Conservation (phyloP, 179 eudicot genomes). For the Corrigiola litoralis region DNA sequence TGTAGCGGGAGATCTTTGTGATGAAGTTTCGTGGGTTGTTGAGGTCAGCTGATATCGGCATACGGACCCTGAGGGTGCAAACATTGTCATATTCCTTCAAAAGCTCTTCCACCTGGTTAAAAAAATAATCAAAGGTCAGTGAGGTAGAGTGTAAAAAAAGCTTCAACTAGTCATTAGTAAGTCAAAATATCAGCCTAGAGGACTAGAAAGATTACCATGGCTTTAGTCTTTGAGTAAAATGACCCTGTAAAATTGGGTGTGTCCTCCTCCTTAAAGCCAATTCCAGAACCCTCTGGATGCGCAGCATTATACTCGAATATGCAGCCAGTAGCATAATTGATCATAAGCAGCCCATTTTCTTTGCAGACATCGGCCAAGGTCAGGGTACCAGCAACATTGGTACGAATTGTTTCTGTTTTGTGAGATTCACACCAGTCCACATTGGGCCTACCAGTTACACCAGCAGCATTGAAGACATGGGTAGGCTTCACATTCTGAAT, state of each 20-base stretch:
- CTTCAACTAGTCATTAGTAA: not conserved
- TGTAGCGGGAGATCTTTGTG: constrained; percentile 67
- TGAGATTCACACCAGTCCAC: constrained; percentile 96
- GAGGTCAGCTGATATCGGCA: constrained; percentile 94
- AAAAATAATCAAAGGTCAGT: not conserved
- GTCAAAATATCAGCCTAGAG: not conserved
- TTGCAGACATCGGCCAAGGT: constrained; percentile 78
- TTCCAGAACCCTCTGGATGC: constrained; percentile 78
- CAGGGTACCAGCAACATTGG: constrained; percentile 84
- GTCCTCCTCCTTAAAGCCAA: constrained; percentile 90
- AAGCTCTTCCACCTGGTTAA: constrained; percentile 74
- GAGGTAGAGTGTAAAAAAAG: not conserved
- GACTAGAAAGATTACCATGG: constrained; percentile 57
- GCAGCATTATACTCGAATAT: constrained; percentile 77
- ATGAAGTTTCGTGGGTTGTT: constrained; percentile 88
- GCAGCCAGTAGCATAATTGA: constrained; percentile 88
- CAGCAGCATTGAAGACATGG: constrained; percentile 92
- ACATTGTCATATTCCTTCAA: constrained; percentile 80
- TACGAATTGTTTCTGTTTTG: constrained; percentile 76
- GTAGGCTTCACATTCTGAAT: constrained; percentile 71
- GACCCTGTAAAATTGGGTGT: constrained; percentile 81
- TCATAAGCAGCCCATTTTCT: constrained; percentile 72
- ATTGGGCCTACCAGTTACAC: constrained; percentile 88
- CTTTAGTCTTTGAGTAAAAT: constrained; percentile 90
- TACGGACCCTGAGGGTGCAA: constrained; percentile 86